Conservation (phyloP, 1,284 basidiomycete genomes). For the Cystobasidium pallidum region DNA sequence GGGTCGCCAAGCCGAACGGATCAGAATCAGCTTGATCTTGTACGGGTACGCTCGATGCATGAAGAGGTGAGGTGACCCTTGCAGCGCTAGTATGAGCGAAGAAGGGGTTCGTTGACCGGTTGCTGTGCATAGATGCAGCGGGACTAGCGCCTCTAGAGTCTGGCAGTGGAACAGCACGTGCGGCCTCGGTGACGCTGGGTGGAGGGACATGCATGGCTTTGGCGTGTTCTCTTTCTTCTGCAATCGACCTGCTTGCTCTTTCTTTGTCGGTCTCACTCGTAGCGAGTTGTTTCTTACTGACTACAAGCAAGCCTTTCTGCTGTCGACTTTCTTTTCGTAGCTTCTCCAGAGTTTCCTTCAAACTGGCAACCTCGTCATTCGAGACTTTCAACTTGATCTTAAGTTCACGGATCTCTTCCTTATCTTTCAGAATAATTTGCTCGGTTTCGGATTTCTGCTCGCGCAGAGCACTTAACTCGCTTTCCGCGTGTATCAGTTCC, state of each 20-base stretch:
- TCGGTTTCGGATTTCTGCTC: slow-evolving; percentile 93
- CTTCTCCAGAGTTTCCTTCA: slow-evolving; percentile 82
- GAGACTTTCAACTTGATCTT: slow-evolving; percentile 82
- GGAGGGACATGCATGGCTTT: slow-evolving; percentile 59
- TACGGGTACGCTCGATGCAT: slow-evolving; percentile 62
- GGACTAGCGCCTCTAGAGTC: slow-evolving; percentile 51
- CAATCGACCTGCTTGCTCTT: slow-evolving; percentile 62
- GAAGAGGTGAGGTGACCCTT: slow-evolving; percentile 59
- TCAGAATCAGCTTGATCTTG: slow-evolving; percentile 56
- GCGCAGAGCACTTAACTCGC: slow-evolving; percentile 83
- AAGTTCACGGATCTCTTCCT: slow-evolving; percentile 87
- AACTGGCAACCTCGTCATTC: slow-evolving; percentile 70
- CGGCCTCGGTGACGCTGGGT: slow-evolving; percentile 59
- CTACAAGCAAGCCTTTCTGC: slow-evolving; percentile 91
- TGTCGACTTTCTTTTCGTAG: slow-evolving; percentile 90
- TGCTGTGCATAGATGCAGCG: slow-evolving; percentile 50
- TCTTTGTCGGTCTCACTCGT: slow-evolving; percentile 78
- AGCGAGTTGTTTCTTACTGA: slow-evolving; percentile 89
- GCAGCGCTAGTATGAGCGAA: slow-evolving; percentile 49
- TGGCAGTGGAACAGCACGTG: slow-evolving; percentile 13
- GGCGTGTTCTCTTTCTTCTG: slow-evolving; percentile 66
- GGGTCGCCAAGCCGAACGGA: slow-evolving; percentile 63
- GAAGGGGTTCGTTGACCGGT: slow-evolving; percentile 32
- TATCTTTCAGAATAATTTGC: slow-evolving; percentile 82
- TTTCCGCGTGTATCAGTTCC: slow-evolving; percentile 86